phyloP scores from a whole-genome alignment of 257 asterid genomes.

The Solanum habrochaites region DNA sequence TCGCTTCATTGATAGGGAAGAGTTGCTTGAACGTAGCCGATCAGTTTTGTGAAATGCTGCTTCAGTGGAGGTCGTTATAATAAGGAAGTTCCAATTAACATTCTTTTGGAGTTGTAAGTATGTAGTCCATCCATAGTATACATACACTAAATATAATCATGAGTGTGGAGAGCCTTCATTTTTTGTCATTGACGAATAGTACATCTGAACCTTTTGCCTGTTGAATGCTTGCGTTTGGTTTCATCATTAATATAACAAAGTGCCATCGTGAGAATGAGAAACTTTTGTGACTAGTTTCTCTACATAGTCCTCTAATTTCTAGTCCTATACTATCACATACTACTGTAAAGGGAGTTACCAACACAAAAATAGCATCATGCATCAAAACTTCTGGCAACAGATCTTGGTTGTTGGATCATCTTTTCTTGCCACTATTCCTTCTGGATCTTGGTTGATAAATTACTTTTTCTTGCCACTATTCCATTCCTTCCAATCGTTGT shows the following conservation, averaged over 20 bases:
- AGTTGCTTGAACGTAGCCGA: conserved; percentile 44
- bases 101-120: neutral
- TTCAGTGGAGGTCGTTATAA: neutral
- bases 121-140: neutral
- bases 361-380: neutral
- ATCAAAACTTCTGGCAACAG: neutral
- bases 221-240: neutral
- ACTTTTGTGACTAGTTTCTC: neutral
- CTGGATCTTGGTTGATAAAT: neutral
- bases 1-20: conserved; percentile 80
- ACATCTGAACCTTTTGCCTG: neutral
- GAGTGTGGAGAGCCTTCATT: neutral
- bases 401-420: neutral
- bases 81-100: neutral
- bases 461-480: conserved; percentile 3
- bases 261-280: neutral
- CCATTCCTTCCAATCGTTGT: conserved; percentile 90
- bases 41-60: conserved; percentile 3
- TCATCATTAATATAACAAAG: neutral
- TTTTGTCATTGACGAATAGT: neutral
- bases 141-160: neutral
- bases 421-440: conserved; percentile 20
- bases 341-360: neutral
- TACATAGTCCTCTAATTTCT: neutral
- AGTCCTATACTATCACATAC: neutral